Percentiles rank a stretch among this genome's conserved stretches.
These are phyloP conservation scores for Fraxinus anomala DNA, from an alignment of 257 asterid species.

Conservation along the genomic window DNA sequence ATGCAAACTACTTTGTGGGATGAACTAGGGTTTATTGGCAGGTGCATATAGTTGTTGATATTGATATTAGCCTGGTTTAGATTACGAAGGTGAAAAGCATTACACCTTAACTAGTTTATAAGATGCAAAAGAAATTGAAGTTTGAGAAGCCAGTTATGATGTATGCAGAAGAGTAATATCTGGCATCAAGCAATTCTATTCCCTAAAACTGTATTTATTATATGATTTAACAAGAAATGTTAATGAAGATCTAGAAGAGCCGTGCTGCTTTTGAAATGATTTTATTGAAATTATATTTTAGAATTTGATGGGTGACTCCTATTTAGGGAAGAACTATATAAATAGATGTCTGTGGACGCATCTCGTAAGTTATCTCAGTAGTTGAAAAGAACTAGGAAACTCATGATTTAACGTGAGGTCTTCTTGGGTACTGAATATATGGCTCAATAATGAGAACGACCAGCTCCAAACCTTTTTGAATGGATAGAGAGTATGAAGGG, in stretches of 20 bases:
- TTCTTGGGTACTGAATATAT: constrained; percentile 6
- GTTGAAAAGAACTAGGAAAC: not conserved
- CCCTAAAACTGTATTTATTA: not conserved
- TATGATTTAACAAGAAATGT: not conserved
- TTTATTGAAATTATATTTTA: not conserved
- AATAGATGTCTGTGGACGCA: constrained; percentile 1
- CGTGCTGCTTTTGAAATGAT: not conserved
- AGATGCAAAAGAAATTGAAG: not conserved
- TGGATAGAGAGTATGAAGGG: not conserved
- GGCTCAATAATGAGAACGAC: not conserved
- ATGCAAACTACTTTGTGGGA: not conserved
- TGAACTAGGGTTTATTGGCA: not conserved
- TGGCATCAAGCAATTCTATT: not conserved
- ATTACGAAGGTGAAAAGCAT: not conserved
- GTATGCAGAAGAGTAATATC: not conserved
- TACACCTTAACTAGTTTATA: not conserved
- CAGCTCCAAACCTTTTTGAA: not conserved
- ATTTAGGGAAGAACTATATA: not conserved
- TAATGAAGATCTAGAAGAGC: not conserved
- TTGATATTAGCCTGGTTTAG: not conserved
- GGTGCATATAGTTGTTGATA: not conserved
- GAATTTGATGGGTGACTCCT: not conserved
- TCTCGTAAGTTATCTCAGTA: constrained; percentile 8
- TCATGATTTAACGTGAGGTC: not conserved
- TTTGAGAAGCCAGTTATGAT: not conserved